Evolutionary conservation across 1,284 basidiomycete genomes (phyloP).

Genomic region (Wolfiporia cocos): DNA sequence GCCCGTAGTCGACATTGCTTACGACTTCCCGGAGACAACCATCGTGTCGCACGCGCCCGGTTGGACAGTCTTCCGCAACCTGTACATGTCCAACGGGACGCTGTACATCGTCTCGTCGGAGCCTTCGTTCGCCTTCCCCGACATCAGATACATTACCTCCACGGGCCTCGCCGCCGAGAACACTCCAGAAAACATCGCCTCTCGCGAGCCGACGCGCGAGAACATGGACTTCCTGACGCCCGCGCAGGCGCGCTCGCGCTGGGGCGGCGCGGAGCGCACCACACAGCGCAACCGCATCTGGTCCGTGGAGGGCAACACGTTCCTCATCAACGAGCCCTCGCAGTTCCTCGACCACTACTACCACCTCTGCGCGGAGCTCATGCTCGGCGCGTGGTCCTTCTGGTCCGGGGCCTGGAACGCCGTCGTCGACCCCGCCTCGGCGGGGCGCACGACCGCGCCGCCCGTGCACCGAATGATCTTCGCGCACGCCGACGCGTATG

Average conservation of each 20-base stretch:
- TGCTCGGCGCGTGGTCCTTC: constrained; percentile 68
- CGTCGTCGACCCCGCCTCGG: constrained; percentile 15
- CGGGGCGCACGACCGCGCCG: constrained; percentile 27
- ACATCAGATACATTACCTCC: constrained; percentile 62
- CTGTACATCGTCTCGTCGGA: constrained; percentile 55
- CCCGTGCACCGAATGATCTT: constrained; percentile 67
- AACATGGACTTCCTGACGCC: constrained; percentile 59
- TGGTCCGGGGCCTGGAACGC: constrained; percentile 50
- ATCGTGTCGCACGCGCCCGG: constrained; percentile 64
- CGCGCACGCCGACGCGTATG: constrained; percentile 43
- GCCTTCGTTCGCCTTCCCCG: constrained; percentile 45
- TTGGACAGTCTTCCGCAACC: constrained; percentile 75
- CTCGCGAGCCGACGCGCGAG: constrained; percentile 56
- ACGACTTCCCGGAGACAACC: constrained; percentile 41
- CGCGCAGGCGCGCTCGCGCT: constrained; percentile 51
- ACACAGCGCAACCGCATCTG: constrained; percentile 45
- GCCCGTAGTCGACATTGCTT: constrained; percentile 13
- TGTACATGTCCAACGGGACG: constrained; percentile 78
- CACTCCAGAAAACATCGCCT: constrained; percentile 56
- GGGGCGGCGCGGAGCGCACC: constrained; percentile 39
- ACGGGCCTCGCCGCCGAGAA: constrained; percentile 54
- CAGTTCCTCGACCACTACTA: constrained; percentile 81
- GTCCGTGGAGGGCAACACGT: constrained; percentile 66
- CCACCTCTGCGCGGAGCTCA: constrained; percentile 75
- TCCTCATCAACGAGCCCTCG: constrained; percentile 60